Evolutionary conservation across 805 yeast genomes (phyloP).

Genomic region (Ogataea henricii): DNA sequence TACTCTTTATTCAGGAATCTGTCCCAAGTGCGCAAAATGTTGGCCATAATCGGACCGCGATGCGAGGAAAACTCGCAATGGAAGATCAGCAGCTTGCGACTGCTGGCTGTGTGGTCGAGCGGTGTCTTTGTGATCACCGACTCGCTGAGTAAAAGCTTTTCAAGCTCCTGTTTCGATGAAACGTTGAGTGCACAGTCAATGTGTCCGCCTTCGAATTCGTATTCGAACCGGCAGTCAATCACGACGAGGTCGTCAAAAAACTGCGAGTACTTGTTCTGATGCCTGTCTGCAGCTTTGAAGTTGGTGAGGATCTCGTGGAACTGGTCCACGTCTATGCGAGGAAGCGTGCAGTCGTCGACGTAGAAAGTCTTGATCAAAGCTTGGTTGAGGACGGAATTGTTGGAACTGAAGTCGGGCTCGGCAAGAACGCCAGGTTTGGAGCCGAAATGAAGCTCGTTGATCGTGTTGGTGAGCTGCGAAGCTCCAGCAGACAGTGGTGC

Average conservation of each 20-base stretch:
- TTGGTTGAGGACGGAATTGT: slow-evolving; percentile 29
- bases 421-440: neutral
- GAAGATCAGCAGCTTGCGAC: slow-evolving; percentile 64
- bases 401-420: slow-evolving; percentile 12
- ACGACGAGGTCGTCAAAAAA: slow-evolving; percentile 59
- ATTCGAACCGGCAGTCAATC: slow-evolving; percentile 89
- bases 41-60: slow-evolving; percentile 93
- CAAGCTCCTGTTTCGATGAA: slow-evolving; percentile 68
- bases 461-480: slow-evolving; percentile 28
- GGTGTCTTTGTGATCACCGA: slow-evolving; percentile 25
- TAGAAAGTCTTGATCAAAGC: slow-evolving; percentile 44
- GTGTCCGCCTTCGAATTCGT: slow-evolving; percentile 93
- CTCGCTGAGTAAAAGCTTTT: slow-evolving; percentile 47
- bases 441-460: slow-evolving; percentile 25
- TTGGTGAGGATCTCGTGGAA: slow-evolving; percentile 53
- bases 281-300: slow-evolving; percentile 40
- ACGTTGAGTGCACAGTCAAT: slow-evolving; percentile 80
- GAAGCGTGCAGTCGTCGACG: slow-evolving; percentile 61
- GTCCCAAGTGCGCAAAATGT: slow-evolving; percentile 81
- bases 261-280: slow-evolving; percentile 37
- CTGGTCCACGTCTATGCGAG: slow-evolving; percentile 63
- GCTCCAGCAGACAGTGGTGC: slow-evolving; percentile 26
- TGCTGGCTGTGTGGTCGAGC: slow-evolving; percentile 22
- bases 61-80: slow-evolving; percentile 94
- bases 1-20: slow-evolving; percentile 68